Percentiles rank a stretch among this genome's conserved stretches.
These are phyloP conservation scores for Polygonum aviculare DNA, from an alignment of 148 eudicot species.

Conservation along the genomic window DNA sequence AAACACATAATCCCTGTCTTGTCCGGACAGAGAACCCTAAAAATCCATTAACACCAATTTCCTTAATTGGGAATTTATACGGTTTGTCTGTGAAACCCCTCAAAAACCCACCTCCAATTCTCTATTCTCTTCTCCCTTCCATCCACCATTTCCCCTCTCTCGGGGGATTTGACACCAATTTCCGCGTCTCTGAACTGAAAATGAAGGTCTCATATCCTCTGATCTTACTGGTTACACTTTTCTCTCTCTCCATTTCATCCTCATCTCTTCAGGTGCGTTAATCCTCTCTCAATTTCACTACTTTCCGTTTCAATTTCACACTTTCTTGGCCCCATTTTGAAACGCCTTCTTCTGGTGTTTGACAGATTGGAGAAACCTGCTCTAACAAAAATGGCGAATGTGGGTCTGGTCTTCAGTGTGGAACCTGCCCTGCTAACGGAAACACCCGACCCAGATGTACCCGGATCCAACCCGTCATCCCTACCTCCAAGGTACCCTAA, in stretches of 20 bases:
- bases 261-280: conserved; percentile 23
- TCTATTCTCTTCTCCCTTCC: not conserved
- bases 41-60: not conserved
- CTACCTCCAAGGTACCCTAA: conserved; percentile 52
- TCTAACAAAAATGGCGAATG: conserved; percentile 33
- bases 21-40: not conserved
- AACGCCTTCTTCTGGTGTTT: not conserved
- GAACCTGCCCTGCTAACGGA: conserved; percentile 59
- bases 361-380: conserved; percentile 73
- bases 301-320: not conserved
- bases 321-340: not conserved
- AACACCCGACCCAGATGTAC: conserved; percentile 82
- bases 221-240: conserved; percentile 16
- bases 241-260: conserved; percentile 15
- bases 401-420: conserved; percentile 45
- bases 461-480: conserved; percentile 50
- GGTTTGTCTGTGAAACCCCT: not conserved
- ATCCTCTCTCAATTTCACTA: not conserved
- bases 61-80: not conserved
- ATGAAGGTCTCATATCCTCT: conserved; percentile 19
- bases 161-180: not conserved
- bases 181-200: not conserved
- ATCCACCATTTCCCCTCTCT: too few relatives aligned
- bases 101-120: not conserved
- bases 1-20: not conserved